Conservation (phyloP, 805 yeast species). For the Ogataea thermomethanolica region DNA sequence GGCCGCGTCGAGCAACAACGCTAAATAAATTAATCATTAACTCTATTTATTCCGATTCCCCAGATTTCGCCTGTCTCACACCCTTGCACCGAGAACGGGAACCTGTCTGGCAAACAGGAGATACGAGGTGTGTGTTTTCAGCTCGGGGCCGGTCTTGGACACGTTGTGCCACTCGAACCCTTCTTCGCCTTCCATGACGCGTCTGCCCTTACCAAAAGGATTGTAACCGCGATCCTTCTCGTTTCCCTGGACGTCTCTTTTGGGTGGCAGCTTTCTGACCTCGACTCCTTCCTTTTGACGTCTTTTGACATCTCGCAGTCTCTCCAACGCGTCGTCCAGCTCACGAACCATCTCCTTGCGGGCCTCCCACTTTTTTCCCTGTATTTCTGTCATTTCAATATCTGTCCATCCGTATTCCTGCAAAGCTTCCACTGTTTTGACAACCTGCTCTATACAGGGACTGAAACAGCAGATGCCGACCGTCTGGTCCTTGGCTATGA, state of each 20-base stretch:
- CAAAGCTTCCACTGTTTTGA: conserved; percentile 74
- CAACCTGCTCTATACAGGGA: conserved; percentile 97
- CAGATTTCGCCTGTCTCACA: conserved; percentile 1
- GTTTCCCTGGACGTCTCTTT: conserved; percentile 22
- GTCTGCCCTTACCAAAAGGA: conserved; percentile 88
- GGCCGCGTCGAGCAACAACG: too few relatives aligned
- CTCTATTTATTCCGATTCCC: neutral
- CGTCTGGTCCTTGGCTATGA: conserved; percentile 48
- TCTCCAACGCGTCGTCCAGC: conserved; percentile 72
- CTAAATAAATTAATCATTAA: too few relatives aligned
- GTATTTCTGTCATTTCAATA: conserved; percentile 89
- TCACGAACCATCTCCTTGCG: conserved; percentile 83
- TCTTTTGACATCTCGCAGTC: conserved; percentile 74
- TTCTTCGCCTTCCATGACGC: conserved; percentile 85
- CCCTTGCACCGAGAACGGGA: conserved; percentile 16
- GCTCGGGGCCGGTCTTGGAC: conserved; percentile 77
- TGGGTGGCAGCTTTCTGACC: conserved; percentile 38
- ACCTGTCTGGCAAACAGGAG: conserved; percentile 75
- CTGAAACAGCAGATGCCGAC: conserved; percentile 90
- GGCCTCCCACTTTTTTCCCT: conserved; percentile 80
- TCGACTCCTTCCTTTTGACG: conserved; percentile 67
- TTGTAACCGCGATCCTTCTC: conserved; percentile 56
- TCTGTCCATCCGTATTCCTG: conserved; percentile 76
- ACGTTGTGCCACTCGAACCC: conserved; percentile 78
- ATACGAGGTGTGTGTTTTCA: conserved; percentile 92